Evolutionary conservation across 2,329 filamentous ascomycete species (phyloP).

Genomic region (Fusarium pseudonygamai): DNA sequence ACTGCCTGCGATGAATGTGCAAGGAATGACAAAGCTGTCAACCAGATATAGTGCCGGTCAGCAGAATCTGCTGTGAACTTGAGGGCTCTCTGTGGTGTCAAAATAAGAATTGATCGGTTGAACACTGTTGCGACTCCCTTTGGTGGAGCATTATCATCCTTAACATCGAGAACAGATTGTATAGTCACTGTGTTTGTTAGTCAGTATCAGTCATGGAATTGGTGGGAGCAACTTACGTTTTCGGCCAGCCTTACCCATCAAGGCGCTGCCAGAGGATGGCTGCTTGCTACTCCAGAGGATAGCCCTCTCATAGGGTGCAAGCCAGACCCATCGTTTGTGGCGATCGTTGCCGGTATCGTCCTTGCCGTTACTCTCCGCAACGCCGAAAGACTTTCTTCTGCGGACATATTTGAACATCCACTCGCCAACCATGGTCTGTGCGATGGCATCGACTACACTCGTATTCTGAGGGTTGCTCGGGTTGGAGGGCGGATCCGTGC

Average conservation of each 20-base stretch:
- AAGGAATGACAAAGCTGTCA: constrained; percentile 93
- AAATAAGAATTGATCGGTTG: constrained; percentile 91
- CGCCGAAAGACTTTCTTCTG: constrained; percentile 89
- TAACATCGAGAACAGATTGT: constrained; percentile 96
- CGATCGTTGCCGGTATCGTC: constrained; percentile 80
- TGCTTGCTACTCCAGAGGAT: constrained; percentile 99
- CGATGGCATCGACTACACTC: constrained; percentile 93
- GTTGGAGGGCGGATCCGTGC: constrained; percentile 51
- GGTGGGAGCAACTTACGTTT: constrained; percentile 75
- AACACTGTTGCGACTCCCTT: constrained; percentile 75
- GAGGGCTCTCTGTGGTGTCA: constrained; percentile 91
- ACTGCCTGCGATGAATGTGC: constrained; percentile 87
- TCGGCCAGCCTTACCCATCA: constrained; percentile 93
- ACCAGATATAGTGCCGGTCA: constrained; percentile 93
- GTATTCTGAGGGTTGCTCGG: constrained; percentile 72
- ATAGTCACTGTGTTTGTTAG: constrained; percentile 76
- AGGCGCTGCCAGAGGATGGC: constrained; percentile 83
- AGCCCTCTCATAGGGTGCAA: constrained; percentile 93
- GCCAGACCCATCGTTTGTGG: constrained; percentile 98
- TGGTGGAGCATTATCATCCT: constrained; percentile 88
- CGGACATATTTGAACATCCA: constrained; percentile 95
- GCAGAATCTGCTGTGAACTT: constrained; percentile 89
- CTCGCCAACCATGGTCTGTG: constrained; percentile 97
- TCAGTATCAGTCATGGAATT: constrained; percentile 13
- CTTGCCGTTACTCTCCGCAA: constrained; percentile 71